phyloP scores from a whole-genome alignment of 257 asterid genomes.

The Solanum paucissectum region DNA sequence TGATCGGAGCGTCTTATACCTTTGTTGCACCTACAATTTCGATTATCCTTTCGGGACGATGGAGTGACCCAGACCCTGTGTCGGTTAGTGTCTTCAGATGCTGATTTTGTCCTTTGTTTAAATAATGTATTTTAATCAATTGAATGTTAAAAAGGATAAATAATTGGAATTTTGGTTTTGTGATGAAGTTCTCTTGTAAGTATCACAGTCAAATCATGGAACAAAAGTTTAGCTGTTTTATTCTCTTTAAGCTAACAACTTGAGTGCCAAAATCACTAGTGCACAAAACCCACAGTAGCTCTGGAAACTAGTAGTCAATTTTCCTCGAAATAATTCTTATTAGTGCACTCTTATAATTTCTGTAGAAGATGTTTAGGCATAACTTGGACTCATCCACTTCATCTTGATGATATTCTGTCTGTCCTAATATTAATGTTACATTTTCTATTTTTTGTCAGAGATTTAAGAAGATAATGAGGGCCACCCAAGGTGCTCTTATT shows the following conservation, averaged over 20 bases:
- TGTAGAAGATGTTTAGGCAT: neutral
- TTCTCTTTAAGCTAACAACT: neutral
- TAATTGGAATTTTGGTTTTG: neutral
- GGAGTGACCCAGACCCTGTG: conserved; percentile 73
- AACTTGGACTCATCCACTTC: neutral
- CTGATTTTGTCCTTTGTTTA: neutral
- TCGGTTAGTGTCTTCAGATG: conserved; percentile 30
- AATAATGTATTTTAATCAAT: neutral
- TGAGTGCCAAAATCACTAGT: neutral
- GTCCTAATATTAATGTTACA: neutral
- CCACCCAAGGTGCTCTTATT: conserved; percentile 78
- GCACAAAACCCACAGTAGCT: neutral
- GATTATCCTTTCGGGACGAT: conserved; percentile 74
- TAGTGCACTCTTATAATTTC: neutral
- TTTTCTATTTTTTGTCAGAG: conserved; percentile 18
- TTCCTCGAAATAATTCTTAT: neutral
- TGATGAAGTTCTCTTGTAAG: neutral
- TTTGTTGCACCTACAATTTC: conserved; percentile 88
- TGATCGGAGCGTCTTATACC: conserved; percentile 84
- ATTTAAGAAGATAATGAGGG: conserved; percentile 80
- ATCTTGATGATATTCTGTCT: neutral
- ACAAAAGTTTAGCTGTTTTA: neutral
- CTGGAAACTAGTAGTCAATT: neutral
- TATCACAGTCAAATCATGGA: neutral
- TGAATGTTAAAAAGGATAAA: neutral